Evolutionary conservation across 441 rosid genomes (phyloP), one percentile per base, ranked within the genome.

Genomic region (California macrophylla): DNA sequence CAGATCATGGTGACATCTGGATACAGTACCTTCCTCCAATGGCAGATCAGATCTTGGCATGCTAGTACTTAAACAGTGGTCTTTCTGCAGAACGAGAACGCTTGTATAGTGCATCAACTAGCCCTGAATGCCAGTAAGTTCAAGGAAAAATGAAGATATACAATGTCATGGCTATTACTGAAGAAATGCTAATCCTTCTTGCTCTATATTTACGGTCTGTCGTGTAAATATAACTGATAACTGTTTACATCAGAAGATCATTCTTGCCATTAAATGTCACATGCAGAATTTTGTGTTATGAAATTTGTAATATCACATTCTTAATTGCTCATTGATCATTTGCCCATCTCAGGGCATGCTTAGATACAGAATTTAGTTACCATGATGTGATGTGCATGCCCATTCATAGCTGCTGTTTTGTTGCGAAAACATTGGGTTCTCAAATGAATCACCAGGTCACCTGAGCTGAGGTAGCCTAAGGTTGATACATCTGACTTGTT

Each of bases 11-110:
- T 34, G 75, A 69, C 66, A 20, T 76, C 30, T 81, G 83, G 85
- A 61, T 42, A 71, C 75, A 23, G 25, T 78, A 79, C 66, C 82
- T 81, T 77, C 83, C 83, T 47, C 69, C 78, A 40, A 26, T 70
- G 74, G 72, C 80, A 0, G 66, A 71, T 56, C 80, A 66, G 74
- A 79, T 79, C 10, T 12, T 83, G 66, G 79, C 78, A 24, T 29
- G 15, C 30, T 81, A 78, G 67, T 60, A 66, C 36, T 50, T 40
- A 32, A 69, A 6, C 21, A 6, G 64, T 16, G 3, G 18, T 52
- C 64, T 23, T 7, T 16, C 26, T 3, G 40, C 69, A 24, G 54
- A 54, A 8, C 9, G 23, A 24, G 54, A 54, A 8, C 9, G 29
- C 3, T 16, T 16, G 6, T 13, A 6, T 1, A 42, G 23, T 38